Percentiles rank a stretch among this genome's conserved stretches.
Evolutionary conservation across 2,329 filamentous ascomycete species (phyloP).

Genomic region (Trichoderma sp.): DNA sequence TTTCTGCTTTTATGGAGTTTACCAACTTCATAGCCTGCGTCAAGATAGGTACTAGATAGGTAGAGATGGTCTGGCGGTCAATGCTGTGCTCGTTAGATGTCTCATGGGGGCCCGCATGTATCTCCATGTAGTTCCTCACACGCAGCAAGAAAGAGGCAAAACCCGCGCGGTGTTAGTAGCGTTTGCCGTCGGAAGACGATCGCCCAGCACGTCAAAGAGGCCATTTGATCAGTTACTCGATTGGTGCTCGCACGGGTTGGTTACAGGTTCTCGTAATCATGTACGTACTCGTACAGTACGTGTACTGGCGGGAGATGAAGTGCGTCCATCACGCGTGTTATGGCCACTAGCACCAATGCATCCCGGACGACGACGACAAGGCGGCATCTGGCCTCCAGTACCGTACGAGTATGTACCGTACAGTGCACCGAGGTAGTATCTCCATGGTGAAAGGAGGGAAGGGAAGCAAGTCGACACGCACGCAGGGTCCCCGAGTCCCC

Average conservation of each 20-base stretch:
- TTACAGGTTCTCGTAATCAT: background rate
- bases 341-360: background rate
- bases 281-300: background rate
- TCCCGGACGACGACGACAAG: background rate
- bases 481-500: background rate
- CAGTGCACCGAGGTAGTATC: background rate
- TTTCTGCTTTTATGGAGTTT: slow-evolving; percentile 1
- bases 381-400: background rate
- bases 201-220: background rate
- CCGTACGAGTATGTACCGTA: background rate
- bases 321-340: background rate
- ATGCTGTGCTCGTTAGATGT: background rate
- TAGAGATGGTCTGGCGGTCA: slow-evolving; percentile 9
- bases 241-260: background rate
- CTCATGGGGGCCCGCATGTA: background rate
- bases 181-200: background rate
- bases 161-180: background rate
- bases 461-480: background rate
- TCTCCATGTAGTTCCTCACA: background rate
- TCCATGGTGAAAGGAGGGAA: background rate
- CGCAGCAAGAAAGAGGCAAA: background rate
- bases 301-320: background rate
- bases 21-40: background rate
- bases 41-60: background rate
- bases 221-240: background rate